phyloP scores from a whole-genome alignment of 192 early-diverging fungal genomes.

The Gamsiella multidivaricata region DNA sequence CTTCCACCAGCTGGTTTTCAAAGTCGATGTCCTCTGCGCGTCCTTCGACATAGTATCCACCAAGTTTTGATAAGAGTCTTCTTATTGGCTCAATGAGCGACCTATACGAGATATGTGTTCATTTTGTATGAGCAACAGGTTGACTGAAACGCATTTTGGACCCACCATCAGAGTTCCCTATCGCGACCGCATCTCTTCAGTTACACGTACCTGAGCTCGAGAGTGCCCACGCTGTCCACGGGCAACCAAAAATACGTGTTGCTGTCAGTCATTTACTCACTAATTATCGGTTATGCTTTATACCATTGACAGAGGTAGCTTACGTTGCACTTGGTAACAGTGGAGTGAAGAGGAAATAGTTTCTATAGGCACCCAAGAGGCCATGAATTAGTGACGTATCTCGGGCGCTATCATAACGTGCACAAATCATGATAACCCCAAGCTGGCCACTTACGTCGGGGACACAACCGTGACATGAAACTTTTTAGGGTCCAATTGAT shows the following conservation, averaged over 20 bases:
- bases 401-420: too few species aligned
- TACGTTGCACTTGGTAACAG: constrained; percentile 63
- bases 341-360: constrained; percentile 69
- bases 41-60: constrained; percentile 62
- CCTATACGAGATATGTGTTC: constrained; percentile 44
- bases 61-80: constrained; percentile 54
- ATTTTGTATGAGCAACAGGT: too few species aligned
- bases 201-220: constrained; percentile 64
- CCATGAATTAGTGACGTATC: not conserved
- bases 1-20: constrained; percentile 61
- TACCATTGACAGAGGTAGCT: not conserved
- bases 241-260: too few species aligned
- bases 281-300: too few species aligned
- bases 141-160: too few species aligned
- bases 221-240: constrained; percentile 65
- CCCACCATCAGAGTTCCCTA: too few species aligned
- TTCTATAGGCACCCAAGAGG: constrained; percentile 32
- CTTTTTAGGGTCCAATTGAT: constrained; percentile 63
- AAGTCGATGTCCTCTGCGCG: constrained; percentile 62
- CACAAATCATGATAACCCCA: too few species aligned
- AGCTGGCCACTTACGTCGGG: constrained; percentile 42
- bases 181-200: too few species aligned
- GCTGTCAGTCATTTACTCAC: not conserved
- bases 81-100: constrained; percentile 67
- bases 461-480: constrained; percentile 66